Percentiles rank a stretch among this genome's conserved stretches.
Evolutionary conservation across 306 rosid genomes (phyloP).

Genomic region (Pterocarpus santalinus): DNA sequence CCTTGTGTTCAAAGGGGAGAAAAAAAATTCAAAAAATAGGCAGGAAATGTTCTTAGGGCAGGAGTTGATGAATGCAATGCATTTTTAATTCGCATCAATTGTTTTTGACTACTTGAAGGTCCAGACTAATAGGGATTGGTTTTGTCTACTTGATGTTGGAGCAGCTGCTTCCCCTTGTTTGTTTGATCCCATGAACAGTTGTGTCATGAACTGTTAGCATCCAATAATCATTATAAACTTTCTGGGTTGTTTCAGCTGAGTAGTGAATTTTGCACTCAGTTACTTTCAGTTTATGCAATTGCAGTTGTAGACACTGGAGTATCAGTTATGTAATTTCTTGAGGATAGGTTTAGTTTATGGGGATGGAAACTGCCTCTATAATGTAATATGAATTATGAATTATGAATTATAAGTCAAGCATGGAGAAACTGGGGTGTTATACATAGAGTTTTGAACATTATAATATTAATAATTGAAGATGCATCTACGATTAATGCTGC

Average conservation of each 20-base stretch:
- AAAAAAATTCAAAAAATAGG: neutral
- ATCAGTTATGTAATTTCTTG: neutral
- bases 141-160: neutral
- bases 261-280: constrained; percentile 1
- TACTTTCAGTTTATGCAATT: neutral
- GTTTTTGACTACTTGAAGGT: neutral
- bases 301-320: constrained; percentile 1
- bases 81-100: neutral
- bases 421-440: neutral
- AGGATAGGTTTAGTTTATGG: constrained; percentile 14
- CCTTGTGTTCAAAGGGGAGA: neutral
- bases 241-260: constrained; percentile 19
- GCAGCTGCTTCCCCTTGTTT: constrained; percentile 6
- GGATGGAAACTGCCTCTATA: neutral
- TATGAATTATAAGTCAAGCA: no score
- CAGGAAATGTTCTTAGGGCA: neutral
- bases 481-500: neutral
- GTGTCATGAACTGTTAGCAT: neutral
- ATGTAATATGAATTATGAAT: neutral
- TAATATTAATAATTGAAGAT: neutral
- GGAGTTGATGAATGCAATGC: neutral
- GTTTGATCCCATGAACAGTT: neutral
- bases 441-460: neutral
- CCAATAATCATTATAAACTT: neutral
- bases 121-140: neutral